These are phyloP conservation scores for Beauveria brongniartii DNA, from an alignment of 2,329 filamentous ascomycete species.

Conservation along the genomic window DNA sequence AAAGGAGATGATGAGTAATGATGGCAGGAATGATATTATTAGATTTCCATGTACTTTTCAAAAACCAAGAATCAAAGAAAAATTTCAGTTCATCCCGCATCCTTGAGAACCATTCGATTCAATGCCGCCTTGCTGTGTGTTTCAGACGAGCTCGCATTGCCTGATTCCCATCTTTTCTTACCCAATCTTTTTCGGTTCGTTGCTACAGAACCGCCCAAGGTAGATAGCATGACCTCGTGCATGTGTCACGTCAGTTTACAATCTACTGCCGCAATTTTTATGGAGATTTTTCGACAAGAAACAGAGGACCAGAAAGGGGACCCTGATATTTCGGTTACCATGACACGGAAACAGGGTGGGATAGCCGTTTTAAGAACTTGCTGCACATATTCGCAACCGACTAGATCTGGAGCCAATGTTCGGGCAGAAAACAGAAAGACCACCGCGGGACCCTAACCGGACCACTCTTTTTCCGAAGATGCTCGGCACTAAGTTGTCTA, in stretches of 20 bases:
- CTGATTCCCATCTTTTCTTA: background rate
- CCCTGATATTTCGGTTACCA: background rate
- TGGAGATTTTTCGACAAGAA: no score
- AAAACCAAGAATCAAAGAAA: no score
- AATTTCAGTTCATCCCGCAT: no score
- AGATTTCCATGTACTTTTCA: background rate
- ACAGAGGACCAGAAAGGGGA: background rate
- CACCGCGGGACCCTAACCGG: conserved; percentile 38
- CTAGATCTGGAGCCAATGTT: conserved; percentile 57
- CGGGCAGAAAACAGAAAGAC: conserved; percentile 49
- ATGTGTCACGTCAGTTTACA: background rate
- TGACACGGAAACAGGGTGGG: background rate
- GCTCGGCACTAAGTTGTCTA: conserved; percentile 49
- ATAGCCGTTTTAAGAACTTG: conserved; percentile 44
- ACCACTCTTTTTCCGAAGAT: conserved; percentile 44
- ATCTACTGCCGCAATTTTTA: background rate
- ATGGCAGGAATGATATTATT: background rate
- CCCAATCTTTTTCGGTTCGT: no score
- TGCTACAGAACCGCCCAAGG: background rate
- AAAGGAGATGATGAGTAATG: background rate
- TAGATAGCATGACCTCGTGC: background rate
- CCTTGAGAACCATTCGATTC: no score
- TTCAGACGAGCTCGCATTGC: no score
- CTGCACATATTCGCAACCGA: conserved; percentile 47
- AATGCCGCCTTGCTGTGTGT: no score